Percentiles rank a stretch among this genome's conserved stretches.
phyloP scores from a whole-genome alignment of 176 grass and related monocot species.

The Stipa capillata region DNA sequence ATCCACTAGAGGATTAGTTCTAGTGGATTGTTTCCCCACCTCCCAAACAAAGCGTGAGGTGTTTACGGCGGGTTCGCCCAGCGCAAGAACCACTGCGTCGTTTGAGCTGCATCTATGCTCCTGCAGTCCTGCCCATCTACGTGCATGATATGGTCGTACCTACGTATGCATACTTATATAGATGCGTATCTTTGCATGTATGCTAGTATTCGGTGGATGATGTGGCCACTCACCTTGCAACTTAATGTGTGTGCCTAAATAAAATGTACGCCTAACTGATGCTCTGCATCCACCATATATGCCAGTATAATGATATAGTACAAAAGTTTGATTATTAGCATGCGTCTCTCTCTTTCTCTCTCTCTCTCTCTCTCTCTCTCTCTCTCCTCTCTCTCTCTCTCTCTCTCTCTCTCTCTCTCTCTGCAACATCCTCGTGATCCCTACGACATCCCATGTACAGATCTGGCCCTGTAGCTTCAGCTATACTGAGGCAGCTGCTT shows the following conservation, averaged over 20 bases:
- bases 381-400: background rate
- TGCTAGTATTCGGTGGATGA: background rate
- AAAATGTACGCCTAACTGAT: background rate
- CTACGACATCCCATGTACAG: constrained; percentile 29
- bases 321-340: background rate
- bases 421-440: background rate
- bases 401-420: background rate
- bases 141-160: background rate
- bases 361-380: background rate
- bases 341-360: background rate
- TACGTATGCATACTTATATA: background rate
- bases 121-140: background rate
- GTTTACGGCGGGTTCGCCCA: background rate
- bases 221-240: background rate
- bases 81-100: background rate
- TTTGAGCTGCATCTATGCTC: background rate
- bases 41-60: too few species aligned
- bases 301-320: background rate
- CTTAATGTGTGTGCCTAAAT: background rate
- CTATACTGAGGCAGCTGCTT: constrained; percentile 5
- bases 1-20: too few species aligned
- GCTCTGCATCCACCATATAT: background rate
- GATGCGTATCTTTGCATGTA: background rate
- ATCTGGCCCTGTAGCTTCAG: constrained; percentile 14
- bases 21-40: too few species aligned